Percentiles rank a stretch among this genome's conserved stretches.
Conservation (phyloP, 768 basidiomycete genomes). For the Pisolithus microcarpus region DNA sequence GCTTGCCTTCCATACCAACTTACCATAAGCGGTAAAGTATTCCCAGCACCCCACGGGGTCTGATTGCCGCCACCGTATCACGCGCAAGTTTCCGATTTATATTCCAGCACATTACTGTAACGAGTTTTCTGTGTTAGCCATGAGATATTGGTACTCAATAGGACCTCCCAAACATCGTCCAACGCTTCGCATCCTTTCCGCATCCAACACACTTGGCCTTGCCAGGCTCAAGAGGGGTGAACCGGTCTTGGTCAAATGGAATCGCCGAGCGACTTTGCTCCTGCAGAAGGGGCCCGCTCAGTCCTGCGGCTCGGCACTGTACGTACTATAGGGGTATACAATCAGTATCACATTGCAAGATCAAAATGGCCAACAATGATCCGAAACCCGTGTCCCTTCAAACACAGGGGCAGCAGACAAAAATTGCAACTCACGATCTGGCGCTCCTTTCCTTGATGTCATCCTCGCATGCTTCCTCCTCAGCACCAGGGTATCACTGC, state of each 20-base stretch:
- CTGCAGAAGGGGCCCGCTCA: constrained; percentile 93
- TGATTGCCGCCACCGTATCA: too few species aligned
- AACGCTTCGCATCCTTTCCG: constrained; percentile 81
- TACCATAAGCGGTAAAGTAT: background rate
- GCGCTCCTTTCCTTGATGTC: constrained; percentile 95
- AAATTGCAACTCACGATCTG: constrained; percentile 48
- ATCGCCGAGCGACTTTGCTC: constrained; percentile 96
- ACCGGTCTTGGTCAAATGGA: constrained; percentile 87
- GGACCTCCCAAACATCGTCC: constrained; percentile 94
- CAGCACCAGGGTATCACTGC: constrained; percentile 96
- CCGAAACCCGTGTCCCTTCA: background rate
- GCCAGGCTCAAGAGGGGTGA: constrained; percentile 71
- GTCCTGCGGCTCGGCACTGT: constrained; percentile 81
- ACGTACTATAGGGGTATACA: constrained; percentile 2
- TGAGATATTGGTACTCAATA: constrained; percentile 36
- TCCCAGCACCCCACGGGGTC: background rate
- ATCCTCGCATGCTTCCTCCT: constrained; percentile 87
- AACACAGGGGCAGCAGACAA: background rate
- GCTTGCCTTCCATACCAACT: background rate
- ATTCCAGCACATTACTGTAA: too few species aligned
- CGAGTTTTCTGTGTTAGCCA: too few species aligned
- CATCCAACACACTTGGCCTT: constrained; percentile 90
- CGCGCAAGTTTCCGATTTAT: too few species aligned
- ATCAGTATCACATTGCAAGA: background rate
- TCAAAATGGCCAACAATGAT: background rate